phyloP scores from a whole-genome alignment of 345 rosid species.

The Chamaenerion angustifolium region DNA sequence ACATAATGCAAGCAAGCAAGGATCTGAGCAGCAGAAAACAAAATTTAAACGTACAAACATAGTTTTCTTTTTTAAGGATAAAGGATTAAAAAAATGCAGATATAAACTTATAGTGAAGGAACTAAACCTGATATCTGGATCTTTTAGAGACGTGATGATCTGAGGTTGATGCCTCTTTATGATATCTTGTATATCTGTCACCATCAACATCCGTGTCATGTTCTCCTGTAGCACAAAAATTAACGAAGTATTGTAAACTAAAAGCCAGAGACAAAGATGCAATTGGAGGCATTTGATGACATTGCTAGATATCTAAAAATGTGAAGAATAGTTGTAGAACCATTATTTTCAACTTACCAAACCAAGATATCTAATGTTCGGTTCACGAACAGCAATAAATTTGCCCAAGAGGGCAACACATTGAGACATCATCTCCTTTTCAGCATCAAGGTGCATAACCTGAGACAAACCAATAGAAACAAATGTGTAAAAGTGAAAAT shows the following conservation, averaged over 20 bases:
- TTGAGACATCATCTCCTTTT: slow-evolving; percentile 99
- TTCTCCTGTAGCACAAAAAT: slow-evolving; percentile 54
- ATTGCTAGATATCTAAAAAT: background rate
- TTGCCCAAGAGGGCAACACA: slow-evolving; percentile 98
- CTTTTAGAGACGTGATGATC: slow-evolving; percentile 94
- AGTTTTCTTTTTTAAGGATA: too few species aligned
- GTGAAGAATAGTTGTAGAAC: slow-evolving; percentile 1
- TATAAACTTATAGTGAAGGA: background rate
- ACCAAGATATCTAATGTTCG: slow-evolving; percentile 98
- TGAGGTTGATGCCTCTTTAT: slow-evolving; percentile 98
- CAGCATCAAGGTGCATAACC: slow-evolving; percentile 99
- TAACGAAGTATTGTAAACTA: slow-evolving; percentile 6
- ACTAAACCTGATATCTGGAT: slow-evolving; percentile 83
- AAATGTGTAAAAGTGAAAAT: background rate
- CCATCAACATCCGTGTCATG: slow-evolving; percentile 99
- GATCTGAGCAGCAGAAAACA: too few species aligned
- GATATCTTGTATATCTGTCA: slow-evolving; percentile 89
- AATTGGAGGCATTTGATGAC: slow-evolving; percentile 1
- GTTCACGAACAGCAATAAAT: slow-evolving; percentile 98
- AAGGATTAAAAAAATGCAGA: background rate
- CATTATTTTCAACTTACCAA: slow-evolving; percentile 46
- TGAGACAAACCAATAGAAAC: slow-evolving; percentile 14
- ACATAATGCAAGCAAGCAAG: too few species aligned
- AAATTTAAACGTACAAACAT: too few species aligned
- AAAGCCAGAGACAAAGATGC: background rate